Percentiles rank a stretch among this genome's conserved stretches.
phyloP scores from a whole-genome alignment of 768 basidiomycete genomes.

The Boletus edulis region DNA sequence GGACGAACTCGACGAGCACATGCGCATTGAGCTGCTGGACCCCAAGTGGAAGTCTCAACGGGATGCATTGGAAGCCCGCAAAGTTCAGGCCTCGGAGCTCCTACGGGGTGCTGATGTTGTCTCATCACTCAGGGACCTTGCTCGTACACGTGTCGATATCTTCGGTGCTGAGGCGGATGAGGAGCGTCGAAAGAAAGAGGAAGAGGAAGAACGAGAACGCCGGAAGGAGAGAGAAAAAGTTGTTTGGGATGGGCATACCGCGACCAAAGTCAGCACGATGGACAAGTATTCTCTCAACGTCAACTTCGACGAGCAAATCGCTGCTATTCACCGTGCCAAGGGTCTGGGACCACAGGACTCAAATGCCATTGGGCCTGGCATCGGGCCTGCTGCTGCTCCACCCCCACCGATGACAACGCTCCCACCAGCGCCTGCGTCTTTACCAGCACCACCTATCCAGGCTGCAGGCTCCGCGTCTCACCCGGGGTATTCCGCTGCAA shows the following conservation, averaged over 20 bases:
- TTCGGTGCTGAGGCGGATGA: conserved; percentile 95
- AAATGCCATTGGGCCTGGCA: conserved; percentile 83
- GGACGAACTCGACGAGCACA: conserved; percentile 95
- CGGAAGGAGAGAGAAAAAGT: conserved; percentile 91
- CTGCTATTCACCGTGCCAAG: conserved; percentile 90
- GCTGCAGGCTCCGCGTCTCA: conserved; percentile 37
- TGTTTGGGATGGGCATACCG: conserved; percentile 98
- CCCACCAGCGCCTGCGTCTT: conserved; percentile 67
- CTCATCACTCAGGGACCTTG: conserved; percentile 88
- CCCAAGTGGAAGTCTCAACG: conserved; percentile 98
- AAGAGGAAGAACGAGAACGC: conserved; percentile 78
- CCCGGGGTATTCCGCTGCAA: conserved; percentile 75
- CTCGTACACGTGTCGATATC: conserved; percentile 94
- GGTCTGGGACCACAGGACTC: conserved; percentile 82
- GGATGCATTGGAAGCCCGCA: conserved; percentile 82
- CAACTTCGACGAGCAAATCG: conserved; percentile 98
- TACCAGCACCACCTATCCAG: conserved; percentile 66
- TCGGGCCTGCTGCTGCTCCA: conserved; percentile 76
- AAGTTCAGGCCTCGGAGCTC: conserved; percentile 83
- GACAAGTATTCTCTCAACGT: conserved; percentile 92
- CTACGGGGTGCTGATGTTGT: conserved; percentile 93
- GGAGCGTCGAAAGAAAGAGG: conserved; percentile 81
- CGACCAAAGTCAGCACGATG: conserved; percentile 86
- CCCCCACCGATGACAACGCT: conserved; percentile 59
- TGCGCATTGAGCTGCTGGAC: conserved; percentile 97